Percentiles rank a stretch among this genome's conserved stretches.
phyloP scores from a whole-genome alignment of 2,329 filamentous ascomycete species.

The Fonsecaea pedrosoi region DNA sequence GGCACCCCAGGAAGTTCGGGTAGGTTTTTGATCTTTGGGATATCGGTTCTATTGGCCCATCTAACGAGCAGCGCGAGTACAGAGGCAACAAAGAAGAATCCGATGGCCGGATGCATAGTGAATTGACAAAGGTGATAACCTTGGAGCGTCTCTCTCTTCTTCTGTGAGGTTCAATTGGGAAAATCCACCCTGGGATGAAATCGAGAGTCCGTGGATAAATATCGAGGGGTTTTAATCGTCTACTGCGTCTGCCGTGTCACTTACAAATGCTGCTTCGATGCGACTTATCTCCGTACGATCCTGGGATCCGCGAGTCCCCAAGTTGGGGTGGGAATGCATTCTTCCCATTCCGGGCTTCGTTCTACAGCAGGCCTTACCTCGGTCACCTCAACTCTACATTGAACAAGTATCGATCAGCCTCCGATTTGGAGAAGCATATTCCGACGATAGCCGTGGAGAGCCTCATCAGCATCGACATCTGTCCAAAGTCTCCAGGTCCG shows the following conservation, averaged over 20 bases:
- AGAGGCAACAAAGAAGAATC: conserved; percentile 14
- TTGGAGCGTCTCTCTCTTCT: not conserved
- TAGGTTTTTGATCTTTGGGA: conserved; percentile 65
- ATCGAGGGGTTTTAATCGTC: not conserved
- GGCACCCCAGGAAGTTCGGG: conserved; percentile 67
- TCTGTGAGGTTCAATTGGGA: not conserved
- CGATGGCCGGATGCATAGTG: conserved; percentile 11
- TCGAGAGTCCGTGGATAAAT: not conserved
- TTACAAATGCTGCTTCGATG: not conserved
- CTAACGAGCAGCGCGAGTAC: not conserved
- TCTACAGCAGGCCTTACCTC: not conserved
- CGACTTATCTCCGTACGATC: not conserved
- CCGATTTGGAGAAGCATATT: conserved; percentile 1
- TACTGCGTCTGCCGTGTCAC: conserved; percentile 2
- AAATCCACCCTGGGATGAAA: conserved; percentile 3
- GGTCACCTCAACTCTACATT: not conserved
- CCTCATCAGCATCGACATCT: not conserved
- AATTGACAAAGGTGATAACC: not conserved
- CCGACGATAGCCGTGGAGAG: not conserved
- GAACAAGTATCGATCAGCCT: not conserved
- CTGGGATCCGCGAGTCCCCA: not conserved
- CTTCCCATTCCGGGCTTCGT: not conserved
- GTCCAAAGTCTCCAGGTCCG: not conserved
- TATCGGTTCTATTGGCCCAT: conserved; percentile 53
- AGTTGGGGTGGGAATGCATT: not conserved